Evolutionary conservation across 2,329 filamentous ascomycete genomes (phyloP).

Genomic region (Cercospora berteroae): DNA sequence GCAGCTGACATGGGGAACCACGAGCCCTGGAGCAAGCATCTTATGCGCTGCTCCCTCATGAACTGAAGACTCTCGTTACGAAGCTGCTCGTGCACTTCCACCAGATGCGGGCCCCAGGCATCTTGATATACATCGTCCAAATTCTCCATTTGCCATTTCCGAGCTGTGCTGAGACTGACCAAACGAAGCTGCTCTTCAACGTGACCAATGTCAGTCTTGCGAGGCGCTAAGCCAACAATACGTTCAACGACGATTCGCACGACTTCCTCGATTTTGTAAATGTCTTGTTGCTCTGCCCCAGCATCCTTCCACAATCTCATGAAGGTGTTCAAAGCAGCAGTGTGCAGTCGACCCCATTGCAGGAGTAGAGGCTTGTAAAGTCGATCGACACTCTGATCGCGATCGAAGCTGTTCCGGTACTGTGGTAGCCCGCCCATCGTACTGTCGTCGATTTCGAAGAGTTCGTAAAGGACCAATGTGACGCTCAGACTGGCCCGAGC

Average conservation of each 20-base stretch:
- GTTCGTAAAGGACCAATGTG: conserved; percentile 85
- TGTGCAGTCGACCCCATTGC: conserved; percentile 90
- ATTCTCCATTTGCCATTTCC: conserved; percentile 89
- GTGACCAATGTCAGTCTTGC: conserved; percentile 80
- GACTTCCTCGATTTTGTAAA: conserved; percentile 88
- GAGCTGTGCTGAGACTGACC: conserved; percentile 74
- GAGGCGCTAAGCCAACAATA: conserved; percentile 75
- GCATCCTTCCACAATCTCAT: conserved; percentile 91
- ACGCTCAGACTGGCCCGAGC: conserved; percentile 82
- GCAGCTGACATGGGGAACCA: conserved; percentile 69
- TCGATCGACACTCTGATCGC: conserved; percentile 66
- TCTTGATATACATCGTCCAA: conserved; percentile 90
- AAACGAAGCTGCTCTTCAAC: conserved; percentile 85
- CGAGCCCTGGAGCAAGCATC: conserved; percentile 80
- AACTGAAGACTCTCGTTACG: conserved; percentile 91
- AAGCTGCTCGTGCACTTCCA: conserved; percentile 84
- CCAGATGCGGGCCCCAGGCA: conserved; percentile 86
- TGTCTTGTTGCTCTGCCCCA: conserved; percentile 78
- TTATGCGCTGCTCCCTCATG: conserved; percentile 92
- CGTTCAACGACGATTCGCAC: conserved; percentile 87
- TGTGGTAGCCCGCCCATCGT: conserved; percentile 19
- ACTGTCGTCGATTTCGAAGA: conserved; percentile 78
- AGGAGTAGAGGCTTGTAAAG: conserved; percentile 83
- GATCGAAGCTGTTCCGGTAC: conserved; percentile 20
- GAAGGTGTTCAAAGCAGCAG: conserved; percentile 79